Evolutionary conservation across 228 moss, liverwort and hornwort species (phyloP).

Genomic region (Sphagnum magellanicum): DNA sequence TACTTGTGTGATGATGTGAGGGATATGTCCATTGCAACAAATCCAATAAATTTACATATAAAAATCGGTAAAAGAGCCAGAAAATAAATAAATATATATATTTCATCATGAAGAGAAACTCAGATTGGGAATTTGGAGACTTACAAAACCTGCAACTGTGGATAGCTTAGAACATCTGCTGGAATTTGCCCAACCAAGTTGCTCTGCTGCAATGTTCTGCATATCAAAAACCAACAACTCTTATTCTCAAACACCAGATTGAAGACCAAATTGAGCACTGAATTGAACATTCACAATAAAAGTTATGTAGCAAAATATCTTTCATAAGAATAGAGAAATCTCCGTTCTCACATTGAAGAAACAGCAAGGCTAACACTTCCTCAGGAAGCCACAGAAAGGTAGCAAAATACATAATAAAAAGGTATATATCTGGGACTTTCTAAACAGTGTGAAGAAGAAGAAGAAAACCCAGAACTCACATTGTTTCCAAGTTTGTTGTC

Average conservation of each 20-base stretch:
- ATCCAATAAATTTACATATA: neutral
- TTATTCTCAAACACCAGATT: neutral
- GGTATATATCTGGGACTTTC: neutral
- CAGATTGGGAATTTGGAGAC: neutral
- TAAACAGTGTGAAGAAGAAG: too few relatives aligned
- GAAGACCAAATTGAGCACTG: neutral
- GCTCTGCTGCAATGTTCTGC: slow-evolving; percentile 22
- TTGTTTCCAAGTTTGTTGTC: slow-evolving; percentile 13
- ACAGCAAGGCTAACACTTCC: too few relatives aligned
- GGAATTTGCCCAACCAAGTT: slow-evolving; percentile 39
- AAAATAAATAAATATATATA: neutral
- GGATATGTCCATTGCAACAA: neutral
- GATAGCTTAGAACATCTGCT: slow-evolving; percentile 5
- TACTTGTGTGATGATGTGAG: too few relatives aligned
- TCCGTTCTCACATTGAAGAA: too few relatives aligned
- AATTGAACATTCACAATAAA: neutral
- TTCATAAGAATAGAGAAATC: too few relatives aligned
- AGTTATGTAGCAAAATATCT: neutral
- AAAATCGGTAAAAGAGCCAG: neutral
- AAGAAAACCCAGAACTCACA: slow-evolving; percentile 33
- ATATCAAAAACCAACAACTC: slow-evolving; percentile 1
- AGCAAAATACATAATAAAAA: neutral
- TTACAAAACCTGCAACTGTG: slow-evolving; percentile 41
- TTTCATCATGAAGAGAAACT: slow-evolving; percentile 8
- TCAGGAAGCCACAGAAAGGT: too few relatives aligned